These are phyloP conservation scores for Papiliotrema terrestris DNA, from an alignment of 1,284 basidiomycete species.

Conservation along the genomic window DNA sequence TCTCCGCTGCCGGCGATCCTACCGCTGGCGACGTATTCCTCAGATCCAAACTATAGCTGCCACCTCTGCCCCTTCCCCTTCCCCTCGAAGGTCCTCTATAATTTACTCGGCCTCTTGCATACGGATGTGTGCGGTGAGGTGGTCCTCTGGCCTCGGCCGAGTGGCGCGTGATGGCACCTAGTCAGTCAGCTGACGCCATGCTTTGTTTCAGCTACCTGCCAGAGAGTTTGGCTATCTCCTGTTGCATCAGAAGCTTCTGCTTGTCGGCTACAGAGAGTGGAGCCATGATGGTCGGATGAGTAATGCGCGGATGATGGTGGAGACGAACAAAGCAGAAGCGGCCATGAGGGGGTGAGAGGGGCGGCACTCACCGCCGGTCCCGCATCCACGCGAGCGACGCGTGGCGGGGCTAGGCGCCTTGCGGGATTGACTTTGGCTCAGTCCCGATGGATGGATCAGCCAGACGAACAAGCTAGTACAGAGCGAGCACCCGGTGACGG, in stretches of 20 bases:
- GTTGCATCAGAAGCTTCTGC: slow-evolving; percentile 42
- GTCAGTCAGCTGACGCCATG: background rate
- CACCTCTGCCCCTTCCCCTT: slow-evolving; percentile 18
- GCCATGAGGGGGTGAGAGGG: too few relatives aligned
- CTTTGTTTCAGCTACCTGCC: slow-evolving; percentile 11
- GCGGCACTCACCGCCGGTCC: too few relatives aligned
- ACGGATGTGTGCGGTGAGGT: slow-evolving; percentile 30
- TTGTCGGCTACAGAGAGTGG: slow-evolving; percentile 25
- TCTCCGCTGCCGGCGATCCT: background rate
- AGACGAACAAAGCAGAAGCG: background rate
- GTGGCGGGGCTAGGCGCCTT: too few relatives aligned
- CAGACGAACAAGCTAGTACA: too few relatives aligned
- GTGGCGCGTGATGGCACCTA: slow-evolving; percentile 29
- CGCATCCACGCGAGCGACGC: too few relatives aligned
- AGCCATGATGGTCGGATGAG: background rate
- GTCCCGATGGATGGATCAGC: too few relatives aligned
- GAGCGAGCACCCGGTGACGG: too few relatives aligned
- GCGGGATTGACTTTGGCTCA: too few relatives aligned
- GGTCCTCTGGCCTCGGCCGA: slow-evolving; percentile 12
- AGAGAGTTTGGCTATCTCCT: slow-evolving; percentile 48
- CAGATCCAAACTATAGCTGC: slow-evolving; percentile 3
- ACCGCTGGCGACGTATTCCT: slow-evolving; percentile 4
- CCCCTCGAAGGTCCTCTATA: slow-evolving; percentile 17
- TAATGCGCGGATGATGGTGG: background rate
- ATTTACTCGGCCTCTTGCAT: slow-evolving; percentile 11